A percentile compares a stretch with the other conserved stretches of the same genome.
Evolutionary conservation across 805 yeast genomes (phyloP).

Genomic region (Metschnikowia amazonensis): DNA sequence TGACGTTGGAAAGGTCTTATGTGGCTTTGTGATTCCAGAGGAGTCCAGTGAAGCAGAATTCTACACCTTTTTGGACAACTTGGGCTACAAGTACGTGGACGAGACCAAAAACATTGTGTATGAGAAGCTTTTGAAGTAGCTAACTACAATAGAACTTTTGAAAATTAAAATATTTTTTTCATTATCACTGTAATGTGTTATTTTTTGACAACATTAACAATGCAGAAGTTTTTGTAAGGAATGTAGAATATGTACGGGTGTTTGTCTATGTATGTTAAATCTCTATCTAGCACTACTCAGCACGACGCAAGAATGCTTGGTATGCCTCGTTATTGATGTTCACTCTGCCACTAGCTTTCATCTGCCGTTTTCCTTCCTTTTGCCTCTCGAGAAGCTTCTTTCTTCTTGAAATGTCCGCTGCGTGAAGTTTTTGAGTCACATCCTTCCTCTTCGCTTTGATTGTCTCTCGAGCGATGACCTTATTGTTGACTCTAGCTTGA

Average conservation of each 20-base stretch:
- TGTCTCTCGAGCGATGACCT: conserved; percentile 86
- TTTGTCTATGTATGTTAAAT: not conserved
- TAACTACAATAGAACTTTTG: not conserved
- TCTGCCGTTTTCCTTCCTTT: conserved; percentile 86
- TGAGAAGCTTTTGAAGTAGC: conserved; percentile 56
- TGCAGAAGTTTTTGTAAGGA: not conserved
- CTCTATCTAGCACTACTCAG: conserved; percentile 14
- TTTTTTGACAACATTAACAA: not conserved
- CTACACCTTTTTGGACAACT: conserved; percentile 59
- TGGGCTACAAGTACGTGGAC: conserved; percentile 75
- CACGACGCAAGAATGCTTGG: conserved; percentile 67
- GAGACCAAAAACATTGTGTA: conserved; percentile 88
- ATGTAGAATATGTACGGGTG: conserved; percentile 2
- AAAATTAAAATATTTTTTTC: not conserved
- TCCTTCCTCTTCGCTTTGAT: conserved; percentile 92
- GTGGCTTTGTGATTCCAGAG: conserved; percentile 84
- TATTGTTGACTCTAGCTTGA: conserved; percentile 80
- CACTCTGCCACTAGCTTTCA: conserved; percentile 78
- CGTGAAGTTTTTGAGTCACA: conserved; percentile 90
- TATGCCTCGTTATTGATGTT: conserved; percentile 80
- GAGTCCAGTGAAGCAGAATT: conserved; percentile 58
- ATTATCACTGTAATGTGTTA: no score
- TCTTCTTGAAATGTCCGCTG: conserved; percentile 86
- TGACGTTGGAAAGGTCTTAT: conserved; percentile 87
- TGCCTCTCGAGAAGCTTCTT: conserved; percentile 84